Base-by-base conservation (phyloP, 495 filamentous ascomycete species). In the Aspergillus steynii region DNA sequence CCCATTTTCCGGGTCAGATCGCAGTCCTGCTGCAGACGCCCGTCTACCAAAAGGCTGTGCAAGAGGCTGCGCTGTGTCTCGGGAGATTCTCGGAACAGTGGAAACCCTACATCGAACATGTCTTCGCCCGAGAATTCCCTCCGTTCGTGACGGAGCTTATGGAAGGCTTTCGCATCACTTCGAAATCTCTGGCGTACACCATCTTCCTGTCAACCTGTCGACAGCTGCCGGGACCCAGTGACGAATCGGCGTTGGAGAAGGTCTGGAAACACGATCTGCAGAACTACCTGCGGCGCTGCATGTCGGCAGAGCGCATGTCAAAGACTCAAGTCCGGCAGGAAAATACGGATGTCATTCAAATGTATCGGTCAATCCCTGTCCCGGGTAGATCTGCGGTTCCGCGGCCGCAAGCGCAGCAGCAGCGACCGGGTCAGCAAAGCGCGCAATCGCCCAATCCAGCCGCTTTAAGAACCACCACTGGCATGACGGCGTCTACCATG, bases 61-160 rank as follows among this genome's bases (percentile, higher is more conserved):
- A 52, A 5, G 64, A 73, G 27, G 73, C 75, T 26, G 68, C 65
- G 37, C 51, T 54, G 57, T 79, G 79, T 34, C 65, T 82, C 53
- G 53, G 60, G 20, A 69, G 77, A 42, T 78, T 77, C 15, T 58
- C 59, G n/a, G 62, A 56, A 20, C 32, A 67, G 4, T 80, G 74
- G 73, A 28, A 14, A 5, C 2, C 27, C 1, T 71, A 82, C 53
- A 64, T 66, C 14, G 48, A 59, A 26, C 54, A 49, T 6, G 60
- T 74, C 29, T 86, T 64, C 55, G 61, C 8, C 10, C 68, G 54
- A 55, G 68, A 68, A 67, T 88, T 82, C 66, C 89, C 89, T 26
- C 83, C 85, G 9, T 68, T 89, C 6, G 78, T 88, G 37, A 78
- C 80, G 48, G 89, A 92, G 68, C 71, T 91, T 1, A 62, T 81